Base-by-base conservation (phyloP, 2,329 filamentous ascomycete genomes). In the Bipolaris gigantea region DNA sequence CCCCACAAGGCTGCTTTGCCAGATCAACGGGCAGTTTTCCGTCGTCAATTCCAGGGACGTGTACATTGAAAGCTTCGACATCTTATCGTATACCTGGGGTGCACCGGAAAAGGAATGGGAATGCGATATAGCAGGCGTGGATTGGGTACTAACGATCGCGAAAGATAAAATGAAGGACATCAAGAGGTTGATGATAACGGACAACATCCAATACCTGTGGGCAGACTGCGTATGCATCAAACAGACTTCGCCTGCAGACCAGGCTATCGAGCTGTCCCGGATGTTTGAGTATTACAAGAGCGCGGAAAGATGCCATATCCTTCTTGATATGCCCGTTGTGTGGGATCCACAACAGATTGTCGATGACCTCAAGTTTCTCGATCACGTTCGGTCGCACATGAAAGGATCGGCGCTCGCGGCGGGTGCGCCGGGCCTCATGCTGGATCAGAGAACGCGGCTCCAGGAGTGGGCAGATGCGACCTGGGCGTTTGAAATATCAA, bases 221-320 rank as follows among this genome's bases (percentile, higher is more conserved):
- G 50, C 59, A 15, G 63, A 67, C 48, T 64, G 61, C 36, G 48
- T 67, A 16, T 66, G 64, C 46, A 46, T 67, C 27, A 62, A 64
- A 23, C 64, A 67, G 35, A 56, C 38, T 10, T 57, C 63, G 2
- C 55, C 57, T 0, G 25, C 21, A 5, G 50, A 53, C 11, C 33
- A 53, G 33, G 38, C 50, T 6, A n/a, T 35, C 18, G 50, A 53
- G 21, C 16, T 53, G 10, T 41, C 44, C 1, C 48, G 32, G 44
- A 53, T 53, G 50, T 53, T 53, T 13, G 36, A 53, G 32, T 53
- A 53, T 18, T 53, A 53, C 38, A 53, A 53, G 16, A 36, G 11
- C 9, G 50, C 50, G 11, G 21, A 48, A 3, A 41, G 36, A 25
- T 53, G 50, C 9, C 50, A 48, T 25, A 48, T 53, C 32, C 32